Evolutionary conservation across 306 rosid species (phyloP).

Genomic region (Glycine tomentella): DNA sequence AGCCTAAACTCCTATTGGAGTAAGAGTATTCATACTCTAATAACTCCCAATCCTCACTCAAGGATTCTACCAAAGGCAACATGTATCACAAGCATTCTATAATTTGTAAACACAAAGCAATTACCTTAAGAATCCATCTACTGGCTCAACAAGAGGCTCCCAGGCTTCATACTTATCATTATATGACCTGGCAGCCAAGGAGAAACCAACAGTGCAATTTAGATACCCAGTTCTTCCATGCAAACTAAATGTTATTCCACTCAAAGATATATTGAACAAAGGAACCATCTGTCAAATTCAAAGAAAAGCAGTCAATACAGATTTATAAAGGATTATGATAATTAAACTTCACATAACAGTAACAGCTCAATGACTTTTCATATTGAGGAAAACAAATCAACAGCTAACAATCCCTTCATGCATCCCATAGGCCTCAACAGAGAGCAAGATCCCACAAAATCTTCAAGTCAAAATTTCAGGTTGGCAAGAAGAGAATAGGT

Average conservation of each 20-base stretch:
- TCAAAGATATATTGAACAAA: conserved; percentile 84
- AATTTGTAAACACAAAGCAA: background rate
- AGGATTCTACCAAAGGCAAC: conserved; percentile 33
- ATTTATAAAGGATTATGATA: conserved; percentile 4
- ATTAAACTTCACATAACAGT: conserved; percentile 28
- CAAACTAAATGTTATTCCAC: conserved; percentile 73
- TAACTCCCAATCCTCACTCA: conserved; percentile 11
- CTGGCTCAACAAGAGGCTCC: conserved; percentile 98
- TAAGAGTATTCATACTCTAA: no score
- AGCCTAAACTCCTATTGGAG: background rate
- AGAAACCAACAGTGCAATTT: conserved; percentile 78
- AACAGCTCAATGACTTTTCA: conserved; percentile 6
- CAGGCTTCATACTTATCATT: conserved; percentile 93
- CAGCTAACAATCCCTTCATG: conserved; percentile 19
- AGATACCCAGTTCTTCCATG: conserved; percentile 79
- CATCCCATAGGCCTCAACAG: conserved; percentile 5
- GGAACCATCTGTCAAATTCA: conserved; percentile 90
- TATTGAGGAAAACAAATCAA: conserved; percentile 29
- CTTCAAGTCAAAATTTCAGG: conserved; percentile 4
- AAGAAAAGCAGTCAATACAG: conserved; percentile 38
- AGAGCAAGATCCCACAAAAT: conserved; percentile 5
- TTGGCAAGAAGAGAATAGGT: conserved; percentile 25
- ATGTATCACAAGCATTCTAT: conserved; percentile 9
- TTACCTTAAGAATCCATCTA: conserved; percentile 90
- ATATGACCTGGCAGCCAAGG: conserved; percentile 88